Percentiles rank a stretch among this genome's conserved stretches.
phyloP scores from a whole-genome alignment of 1,284 basidiomycete species.

The Ustilago sp. region DNA sequence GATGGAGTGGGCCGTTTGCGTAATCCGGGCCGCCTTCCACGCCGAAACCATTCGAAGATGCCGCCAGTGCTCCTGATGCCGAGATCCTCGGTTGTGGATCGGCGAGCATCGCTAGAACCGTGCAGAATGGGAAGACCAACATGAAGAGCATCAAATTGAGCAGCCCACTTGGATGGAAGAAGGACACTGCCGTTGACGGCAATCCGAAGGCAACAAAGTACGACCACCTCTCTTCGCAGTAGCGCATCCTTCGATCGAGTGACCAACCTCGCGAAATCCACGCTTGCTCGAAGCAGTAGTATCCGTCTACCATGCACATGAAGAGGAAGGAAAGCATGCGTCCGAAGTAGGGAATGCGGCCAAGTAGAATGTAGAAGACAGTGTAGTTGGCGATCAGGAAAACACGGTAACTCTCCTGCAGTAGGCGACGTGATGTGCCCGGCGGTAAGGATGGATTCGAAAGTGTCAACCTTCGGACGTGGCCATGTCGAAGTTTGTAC shows the following conservation, averaged over 20 bases:
- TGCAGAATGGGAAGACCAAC: conserved; percentile 67
- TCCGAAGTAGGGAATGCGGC: conserved; percentile 60
- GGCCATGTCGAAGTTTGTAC: conserved; percentile 50
- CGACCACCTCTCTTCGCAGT: conserved; percentile 66
- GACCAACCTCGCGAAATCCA: conserved; percentile 64
- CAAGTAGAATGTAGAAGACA: conserved; percentile 52
- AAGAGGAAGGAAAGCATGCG: conserved; percentile 58
- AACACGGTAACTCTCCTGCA: conserved; percentile 60
- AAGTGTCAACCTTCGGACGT: conserved; percentile 30
- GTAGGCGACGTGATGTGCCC: conserved; percentile 45
- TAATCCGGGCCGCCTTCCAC: conserved; percentile 23
- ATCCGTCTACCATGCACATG: conserved; percentile 67
- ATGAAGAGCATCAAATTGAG: conserved; percentile 69
- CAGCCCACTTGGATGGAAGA: conserved; percentile 67
- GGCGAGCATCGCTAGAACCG: conserved; percentile 64
- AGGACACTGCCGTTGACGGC: conserved; percentile 65
- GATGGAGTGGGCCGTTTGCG: conserved; percentile 44
- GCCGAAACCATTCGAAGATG: conserved; percentile 25
- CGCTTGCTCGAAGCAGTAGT: conserved; percentile 68
- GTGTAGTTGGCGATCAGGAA: conserved; percentile 64
- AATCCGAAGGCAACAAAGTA: conserved; percentile 68
- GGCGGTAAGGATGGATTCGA: conserved; percentile 42
- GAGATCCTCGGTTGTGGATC: conserved; percentile 60
- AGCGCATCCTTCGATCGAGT: conserved; percentile 62
- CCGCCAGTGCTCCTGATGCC: conserved; percentile 41